phyloP scores from a whole-genome alignment of 164 flowering plant genomes.

The Buxus sempervirens region DNA sequence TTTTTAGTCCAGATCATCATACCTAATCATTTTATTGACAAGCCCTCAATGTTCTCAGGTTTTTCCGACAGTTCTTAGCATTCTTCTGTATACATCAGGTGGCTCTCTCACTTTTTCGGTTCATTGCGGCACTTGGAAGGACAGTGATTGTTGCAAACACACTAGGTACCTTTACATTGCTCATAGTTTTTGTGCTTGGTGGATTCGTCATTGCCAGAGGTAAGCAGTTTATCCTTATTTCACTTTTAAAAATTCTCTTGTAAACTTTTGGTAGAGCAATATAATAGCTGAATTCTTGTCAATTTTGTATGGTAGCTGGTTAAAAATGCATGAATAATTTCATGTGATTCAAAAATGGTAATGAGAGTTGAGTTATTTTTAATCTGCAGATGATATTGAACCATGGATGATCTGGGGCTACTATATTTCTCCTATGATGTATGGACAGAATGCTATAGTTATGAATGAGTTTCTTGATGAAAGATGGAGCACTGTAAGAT shows the following conservation, averaged over 20 bases:
- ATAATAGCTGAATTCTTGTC: neutral
- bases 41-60: conserved; percentile 27
- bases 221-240: conserved; percentile 14
- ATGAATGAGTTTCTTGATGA: conserved; percentile 54
- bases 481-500: conserved; percentile 51
- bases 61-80: conserved; percentile 47
- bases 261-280: neutral
- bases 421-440: conserved; percentile 48
- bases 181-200: conserved; percentile 54
- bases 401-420: conserved; percentile 50
- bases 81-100: conserved; percentile 42
- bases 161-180: conserved; percentile 43
- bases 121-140: conserved; percentile 54
- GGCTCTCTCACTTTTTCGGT: conserved; percentile 56
- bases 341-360: too few species aligned
- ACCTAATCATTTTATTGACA: conserved; percentile 2
- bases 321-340: neutral
- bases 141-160: conserved; percentile 43
- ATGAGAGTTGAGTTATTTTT: neutral
- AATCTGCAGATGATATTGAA: conserved; percentile 42
- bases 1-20: too few species aligned
- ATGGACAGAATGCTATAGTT: conserved; percentile 61
- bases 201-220: conserved; percentile 63
- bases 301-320: neutral
- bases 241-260: neutral